These are phyloP conservation scores for Mycocentrospora acerina DNA, from an alignment of 2,329 filamentous ascomycete species.

Conservation along the genomic window DNA sequence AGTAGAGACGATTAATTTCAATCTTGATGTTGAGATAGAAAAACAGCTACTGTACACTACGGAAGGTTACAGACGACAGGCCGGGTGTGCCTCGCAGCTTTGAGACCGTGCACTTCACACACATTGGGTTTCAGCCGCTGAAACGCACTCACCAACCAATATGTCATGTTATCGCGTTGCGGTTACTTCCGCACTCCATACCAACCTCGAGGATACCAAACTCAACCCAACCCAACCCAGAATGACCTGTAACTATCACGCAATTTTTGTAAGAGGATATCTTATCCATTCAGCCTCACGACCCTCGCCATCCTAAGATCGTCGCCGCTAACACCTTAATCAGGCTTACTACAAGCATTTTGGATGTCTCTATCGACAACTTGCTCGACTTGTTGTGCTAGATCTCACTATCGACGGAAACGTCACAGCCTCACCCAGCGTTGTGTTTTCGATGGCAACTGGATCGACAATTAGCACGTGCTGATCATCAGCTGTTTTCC, in stretches of 20 bases:
- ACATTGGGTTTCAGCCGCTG: too few relatives aligned
- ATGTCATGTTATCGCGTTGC: too few relatives aligned
- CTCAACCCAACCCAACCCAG: too few relatives aligned
- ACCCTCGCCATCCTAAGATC: conserved; percentile 15
- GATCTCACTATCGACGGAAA: conserved; percentile 3
- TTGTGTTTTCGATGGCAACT: conserved; percentile 15
- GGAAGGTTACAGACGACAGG: too few relatives aligned
- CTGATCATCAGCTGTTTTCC: conserved; percentile 11
- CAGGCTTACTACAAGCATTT: conserved; percentile 2
- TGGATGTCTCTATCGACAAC: neutral
- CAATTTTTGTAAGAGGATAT: conserved; percentile 15
- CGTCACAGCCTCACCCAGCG: conserved; percentile 19
- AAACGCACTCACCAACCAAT: too few relatives aligned
- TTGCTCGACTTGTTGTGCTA: neutral
- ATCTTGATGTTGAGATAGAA: too few relatives aligned
- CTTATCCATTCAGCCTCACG: conserved; percentile 9
- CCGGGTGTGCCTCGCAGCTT: too few relatives aligned
- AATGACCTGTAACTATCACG: conserved; percentile 4
- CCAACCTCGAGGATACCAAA: neutral
- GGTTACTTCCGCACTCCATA: neutral
- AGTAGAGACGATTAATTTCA: too few relatives aligned
- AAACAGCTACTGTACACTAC: too few relatives aligned
- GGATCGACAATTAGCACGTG: conserved; percentile 21
- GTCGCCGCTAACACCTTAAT: too few relatives aligned
- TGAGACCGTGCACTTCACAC: too few relatives aligned